Base-by-base conservation (phyloP, 805 yeast species). In the Metschnikowia proteae region DNA sequence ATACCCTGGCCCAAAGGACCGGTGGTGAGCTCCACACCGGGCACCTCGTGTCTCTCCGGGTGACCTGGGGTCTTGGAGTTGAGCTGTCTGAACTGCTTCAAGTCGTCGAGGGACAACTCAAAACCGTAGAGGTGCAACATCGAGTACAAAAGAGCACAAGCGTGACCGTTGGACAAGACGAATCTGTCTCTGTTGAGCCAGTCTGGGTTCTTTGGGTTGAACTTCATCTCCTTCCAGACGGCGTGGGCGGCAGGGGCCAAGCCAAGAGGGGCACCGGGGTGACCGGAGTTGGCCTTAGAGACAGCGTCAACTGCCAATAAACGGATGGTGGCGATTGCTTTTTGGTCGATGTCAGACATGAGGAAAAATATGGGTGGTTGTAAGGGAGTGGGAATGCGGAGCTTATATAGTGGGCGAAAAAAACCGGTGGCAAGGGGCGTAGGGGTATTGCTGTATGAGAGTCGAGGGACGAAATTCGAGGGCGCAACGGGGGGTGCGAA, bases 1-100 rank as follows among this genome's bases (percentile, higher is more conserved):
- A 92, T 81, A 84, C 99, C 99, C 76, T 92, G 99, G 69, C 99
- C 99, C 63, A 92, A 82, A 50, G 99, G 98, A 71, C 99, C 99
- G 54, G 98, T 92, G 70, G 98, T 90, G 63, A 91, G 96, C 70
- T 92, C 99, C 23, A 90, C 82, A 68, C 98, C 98, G 46, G 94
- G 90, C 52, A 86, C 79, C 65, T 87, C 95, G 47, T 58, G 54
- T 53, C 74, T 80, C 77, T 92, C 99, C 49, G 99, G 99, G 76
- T 92, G 99, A 60, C 99, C 99, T 44, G 99, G 98, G 53, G 96
- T 86, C 74, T 83, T 86, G 56, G 98, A 90, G 66, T 80, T 78
- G 64, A 91, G 72, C 73, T 88, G 95, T 79, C 98, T 86, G 77
- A 94, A 94, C 54, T 78, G 71, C 78, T 90, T 85, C 71, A 92